Conservation (phyloP, 148 eudicot species). For the Dianthus caryophyllus region DNA sequence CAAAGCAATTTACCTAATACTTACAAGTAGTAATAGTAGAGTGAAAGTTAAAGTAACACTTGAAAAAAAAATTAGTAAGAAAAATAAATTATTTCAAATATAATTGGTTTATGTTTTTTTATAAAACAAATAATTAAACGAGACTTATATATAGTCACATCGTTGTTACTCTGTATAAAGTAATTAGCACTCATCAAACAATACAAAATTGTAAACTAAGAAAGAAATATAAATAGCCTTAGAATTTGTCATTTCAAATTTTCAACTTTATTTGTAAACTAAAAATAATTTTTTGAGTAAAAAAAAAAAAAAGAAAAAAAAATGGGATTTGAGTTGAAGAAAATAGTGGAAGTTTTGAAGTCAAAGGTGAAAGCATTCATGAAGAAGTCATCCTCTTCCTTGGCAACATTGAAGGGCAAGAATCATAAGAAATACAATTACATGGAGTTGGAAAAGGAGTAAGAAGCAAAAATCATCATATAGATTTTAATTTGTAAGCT, state of each 20-base stretch:
- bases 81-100: too few relatives aligned
- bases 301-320: too few relatives aligned
- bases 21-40: not conserved
- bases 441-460: constrained; percentile 1
- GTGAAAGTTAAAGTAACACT: constrained; percentile 3
- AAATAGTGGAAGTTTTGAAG: not conserved
- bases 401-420: not conserved
- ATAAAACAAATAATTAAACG: too few relatives aligned
- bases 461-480: too few relatives aligned
- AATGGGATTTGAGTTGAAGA: not conserved
- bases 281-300: too few relatives aligned
- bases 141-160: too few relatives aligned
- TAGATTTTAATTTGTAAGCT: too few relatives aligned
- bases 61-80: not conserved
- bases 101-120: too few relatives aligned
- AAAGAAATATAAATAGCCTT: too few relatives aligned
- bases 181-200: too few relatives aligned
- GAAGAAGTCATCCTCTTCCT: not conserved
- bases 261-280: not conserved
- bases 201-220: too few relatives aligned
- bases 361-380: not conserved
- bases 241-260: not conserved
- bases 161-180: too few relatives aligned
- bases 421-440: not conserved
- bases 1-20: not conserved